A percentile compares a stretch with the other conserved stretches of the same genome.
Evolutionary conservation across 495 filamentous ascomycete genomes (phyloP).

Genomic region (Penicillium cataractarum): DNA sequence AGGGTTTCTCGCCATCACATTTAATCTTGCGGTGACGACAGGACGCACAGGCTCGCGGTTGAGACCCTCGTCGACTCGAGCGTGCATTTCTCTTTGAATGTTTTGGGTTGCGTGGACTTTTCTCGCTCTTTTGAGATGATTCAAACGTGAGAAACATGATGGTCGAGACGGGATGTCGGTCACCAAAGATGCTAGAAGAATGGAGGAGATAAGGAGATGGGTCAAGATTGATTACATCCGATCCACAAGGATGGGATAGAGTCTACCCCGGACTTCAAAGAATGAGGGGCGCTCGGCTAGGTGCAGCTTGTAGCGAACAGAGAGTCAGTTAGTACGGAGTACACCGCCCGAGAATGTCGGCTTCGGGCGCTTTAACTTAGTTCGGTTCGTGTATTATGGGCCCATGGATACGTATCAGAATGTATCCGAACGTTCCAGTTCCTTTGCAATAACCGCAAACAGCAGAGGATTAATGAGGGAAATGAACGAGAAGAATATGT

Average conservation of each 20-base stretch:
- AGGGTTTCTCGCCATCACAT: conserved; percentile 32
- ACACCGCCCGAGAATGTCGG: background rate
- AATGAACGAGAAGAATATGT: background rate
- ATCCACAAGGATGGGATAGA: background rate
- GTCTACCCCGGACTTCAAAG: conserved; percentile 3
- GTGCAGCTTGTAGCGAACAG: background rate
- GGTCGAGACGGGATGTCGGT: background rate
- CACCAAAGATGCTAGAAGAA: background rate
- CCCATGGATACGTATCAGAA: background rate
- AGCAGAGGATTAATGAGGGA: background rate
- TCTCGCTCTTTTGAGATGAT: conserved; percentile 7
- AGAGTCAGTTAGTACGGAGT: background rate
- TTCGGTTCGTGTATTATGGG: background rate
- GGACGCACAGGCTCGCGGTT: conserved; percentile 19
- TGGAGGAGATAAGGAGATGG: background rate
- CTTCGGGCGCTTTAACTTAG: background rate
- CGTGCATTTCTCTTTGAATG: conserved; percentile 12
- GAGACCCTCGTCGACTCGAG: conserved; percentile 12
- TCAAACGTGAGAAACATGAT: conserved; percentile 25
- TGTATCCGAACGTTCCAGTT: background rate
- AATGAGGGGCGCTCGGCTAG: conserved; percentile 2
- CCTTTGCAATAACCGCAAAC: background rate
- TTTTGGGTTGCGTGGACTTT: conserved; percentile 20
- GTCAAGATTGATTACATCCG: background rate
- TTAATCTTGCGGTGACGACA: conserved; percentile 33